Conservation (phyloP, 495 filamentous ascomycete species). For the Platismatia glauca region DNA sequence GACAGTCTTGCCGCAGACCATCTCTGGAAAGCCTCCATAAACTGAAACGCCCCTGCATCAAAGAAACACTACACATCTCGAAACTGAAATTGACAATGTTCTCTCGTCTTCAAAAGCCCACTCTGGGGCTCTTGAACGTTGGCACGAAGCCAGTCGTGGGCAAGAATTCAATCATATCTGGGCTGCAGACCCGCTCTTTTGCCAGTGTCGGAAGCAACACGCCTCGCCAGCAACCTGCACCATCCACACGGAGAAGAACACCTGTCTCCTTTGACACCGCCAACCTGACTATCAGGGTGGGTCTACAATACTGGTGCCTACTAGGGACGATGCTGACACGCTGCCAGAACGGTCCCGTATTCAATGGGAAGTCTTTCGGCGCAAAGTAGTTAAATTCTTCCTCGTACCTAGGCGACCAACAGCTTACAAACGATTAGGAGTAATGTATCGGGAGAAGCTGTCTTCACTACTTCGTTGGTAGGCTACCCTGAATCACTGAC, state of each 20-base stretch:
- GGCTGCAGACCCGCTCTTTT: constrained; percentile 50
- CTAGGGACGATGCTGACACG: constrained; percentile 14
- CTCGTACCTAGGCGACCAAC: constrained; percentile 49
- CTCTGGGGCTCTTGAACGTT: constrained; percentile 42
- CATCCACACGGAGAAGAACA: constrained; percentile 37
- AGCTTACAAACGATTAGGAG: constrained; percentile 30
- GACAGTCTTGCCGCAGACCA: constrained; percentile 59
- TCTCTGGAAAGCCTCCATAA: constrained; percentile 90
- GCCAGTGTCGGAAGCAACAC: constrained; percentile 61
- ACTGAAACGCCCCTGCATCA: constrained; percentile 43
- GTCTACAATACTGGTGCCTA: constrained; percentile 19
- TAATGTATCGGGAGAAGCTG: constrained; percentile 59
- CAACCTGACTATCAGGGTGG: constrained; percentile 86
- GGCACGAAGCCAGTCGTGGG: constrained; percentile 25
- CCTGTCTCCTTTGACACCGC: constrained; percentile 62
- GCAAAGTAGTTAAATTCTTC: constrained; percentile 44
- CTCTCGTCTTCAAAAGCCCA: constrained; percentile 52
- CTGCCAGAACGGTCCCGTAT: constrained; percentile 71
- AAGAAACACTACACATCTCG: constrained; percentile 22
- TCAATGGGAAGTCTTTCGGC: constrained; percentile 87
- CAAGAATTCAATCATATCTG: constrained; percentile 23
- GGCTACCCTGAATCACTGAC: constrained; percentile 97
- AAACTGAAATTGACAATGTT: constrained; percentile 52
- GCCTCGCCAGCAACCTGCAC: constrained; percentile 45
- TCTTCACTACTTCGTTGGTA: constrained; percentile 77